Evolutionary conservation across 2,329 filamentous ascomycete genomes (phyloP).

Genomic region (Delphinella strobiligena): DNA sequence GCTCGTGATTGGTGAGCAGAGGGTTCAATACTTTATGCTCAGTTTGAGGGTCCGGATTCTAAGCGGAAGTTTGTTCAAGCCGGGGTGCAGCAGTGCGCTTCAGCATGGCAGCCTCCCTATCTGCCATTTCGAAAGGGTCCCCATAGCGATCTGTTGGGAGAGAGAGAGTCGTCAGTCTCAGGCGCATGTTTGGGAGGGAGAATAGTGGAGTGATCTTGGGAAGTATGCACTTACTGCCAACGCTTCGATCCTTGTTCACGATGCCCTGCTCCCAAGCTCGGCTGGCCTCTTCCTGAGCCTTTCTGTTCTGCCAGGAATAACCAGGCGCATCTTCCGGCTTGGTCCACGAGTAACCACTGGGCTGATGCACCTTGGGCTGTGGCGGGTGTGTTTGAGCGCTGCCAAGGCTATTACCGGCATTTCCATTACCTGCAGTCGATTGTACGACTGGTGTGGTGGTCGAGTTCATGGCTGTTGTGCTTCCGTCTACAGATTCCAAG

Average conservation of each 20-base stretch:
- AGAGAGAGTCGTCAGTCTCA: background rate
- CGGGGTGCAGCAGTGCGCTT: constrained; percentile 8
- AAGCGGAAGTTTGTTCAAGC: constrained; percentile 6
- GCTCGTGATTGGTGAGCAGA: too few species aligned
- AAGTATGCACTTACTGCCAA: constrained; percentile 16
- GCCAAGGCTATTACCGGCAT: too few species aligned
- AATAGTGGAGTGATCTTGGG: too few species aligned
- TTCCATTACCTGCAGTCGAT: too few species aligned
- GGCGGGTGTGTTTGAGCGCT: too few species aligned
- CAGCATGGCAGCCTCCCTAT: constrained; percentile 17
- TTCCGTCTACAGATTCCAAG: constrained; percentile 21
- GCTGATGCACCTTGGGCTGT: constrained; percentile 15
- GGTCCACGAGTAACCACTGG: constrained; percentile 21
- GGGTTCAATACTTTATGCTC: too few species aligned
- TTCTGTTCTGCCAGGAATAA: constrained; percentile 43
- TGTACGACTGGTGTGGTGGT: background rate
- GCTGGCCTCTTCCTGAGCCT: constrained; percentile 43
- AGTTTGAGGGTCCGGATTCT: too few species aligned
- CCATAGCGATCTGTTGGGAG: constrained; percentile 19
- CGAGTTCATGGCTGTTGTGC: constrained; percentile 10
- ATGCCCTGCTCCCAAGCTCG: constrained; percentile 35
- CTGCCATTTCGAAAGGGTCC: constrained; percentile 22
- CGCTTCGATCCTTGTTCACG: constrained; percentile 33
- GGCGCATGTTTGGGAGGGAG: background rate
- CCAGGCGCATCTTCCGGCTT: constrained; percentile 33